Conservation (phyloP, 768 basidiomycete species). For the Suillus placidus region DNA sequence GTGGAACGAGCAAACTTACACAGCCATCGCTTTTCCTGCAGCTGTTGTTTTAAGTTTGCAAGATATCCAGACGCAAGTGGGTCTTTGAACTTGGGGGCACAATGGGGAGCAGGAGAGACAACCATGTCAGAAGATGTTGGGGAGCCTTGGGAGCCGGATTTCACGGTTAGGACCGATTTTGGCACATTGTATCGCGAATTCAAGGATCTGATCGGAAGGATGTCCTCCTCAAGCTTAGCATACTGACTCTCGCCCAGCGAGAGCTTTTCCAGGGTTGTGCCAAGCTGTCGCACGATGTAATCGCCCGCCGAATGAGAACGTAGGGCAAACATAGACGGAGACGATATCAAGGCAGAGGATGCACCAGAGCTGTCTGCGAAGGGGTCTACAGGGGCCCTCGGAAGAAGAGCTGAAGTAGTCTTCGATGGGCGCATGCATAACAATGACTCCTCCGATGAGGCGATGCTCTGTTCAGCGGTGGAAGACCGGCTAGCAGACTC, state of each 20-base stretch:
- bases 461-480: background rate
- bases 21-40: background rate
- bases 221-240: background rate
- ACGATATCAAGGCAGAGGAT: background rate
- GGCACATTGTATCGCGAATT: background rate
- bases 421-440: background rate
- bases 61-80: background rate
- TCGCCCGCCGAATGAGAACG: background rate
- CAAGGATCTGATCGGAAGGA: background rate
- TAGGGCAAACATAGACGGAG: background rate
- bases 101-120: conserved; percentile 4
- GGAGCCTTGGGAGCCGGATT: background rate
- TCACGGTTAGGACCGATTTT: background rate
- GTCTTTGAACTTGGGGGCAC: background rate
- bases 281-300: conserved; percentile 3
- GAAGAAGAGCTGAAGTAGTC: background rate
- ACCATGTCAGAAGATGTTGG: background rate
- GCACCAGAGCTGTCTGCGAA: background rate
- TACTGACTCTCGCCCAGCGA: background rate
- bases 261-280: background rate
- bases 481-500: background rate
- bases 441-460: background rate
- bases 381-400: background rate
- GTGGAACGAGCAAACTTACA: background rate
- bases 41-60: background rate